Conservation (phyloP, 345 rosid genomes). For the Reutealis trisperma region DNA sequence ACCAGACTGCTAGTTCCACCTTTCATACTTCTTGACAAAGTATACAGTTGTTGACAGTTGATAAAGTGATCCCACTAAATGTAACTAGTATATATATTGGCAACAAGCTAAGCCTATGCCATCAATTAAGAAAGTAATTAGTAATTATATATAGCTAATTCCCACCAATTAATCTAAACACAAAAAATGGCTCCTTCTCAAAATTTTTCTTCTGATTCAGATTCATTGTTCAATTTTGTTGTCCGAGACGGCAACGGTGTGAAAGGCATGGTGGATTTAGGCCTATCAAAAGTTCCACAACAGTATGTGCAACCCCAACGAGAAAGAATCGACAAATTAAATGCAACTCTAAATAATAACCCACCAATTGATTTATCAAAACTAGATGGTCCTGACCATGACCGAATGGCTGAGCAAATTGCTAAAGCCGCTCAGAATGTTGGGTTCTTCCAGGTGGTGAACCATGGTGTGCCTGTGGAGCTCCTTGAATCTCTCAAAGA, state of each 20-base stretch:
- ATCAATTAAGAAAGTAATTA: not conserved
- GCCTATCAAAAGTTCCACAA: conserved; percentile 43
- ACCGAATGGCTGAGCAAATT: conserved; percentile 36
- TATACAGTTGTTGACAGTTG: not conserved
- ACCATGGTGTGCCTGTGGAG: conserved; percentile 53
- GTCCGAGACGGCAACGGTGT: conserved; percentile 55
- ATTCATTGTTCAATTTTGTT: conserved; percentile 47
- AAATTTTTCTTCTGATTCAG: conserved; percentile 30
- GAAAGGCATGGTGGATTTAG: conserved; percentile 55
- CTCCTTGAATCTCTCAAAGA: conserved; percentile 45
- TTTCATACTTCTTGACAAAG: not conserved
- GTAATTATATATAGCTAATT: no score
- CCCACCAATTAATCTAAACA: not conserved
- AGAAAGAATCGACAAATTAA: conserved; percentile 46
- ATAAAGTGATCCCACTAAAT: conserved; percentile 1
- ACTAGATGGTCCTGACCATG: conserved; percentile 44
- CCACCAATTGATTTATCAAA: conserved; percentile 48
- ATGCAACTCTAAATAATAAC: conserved; percentile 8
- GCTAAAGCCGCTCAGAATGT: conserved; percentile 48
- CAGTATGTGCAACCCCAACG: conserved; percentile 31
- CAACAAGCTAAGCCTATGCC: not conserved
- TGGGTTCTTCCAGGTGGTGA: conserved; percentile 62
- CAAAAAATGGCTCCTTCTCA: conserved; percentile 28
- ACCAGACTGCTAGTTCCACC: not conserved
- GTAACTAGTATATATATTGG: not conserved